Percentiles rank a stretch among this genome's conserved stretches.
Conservation (phyloP, 805 yeast species). For the Cyberlindnera petersonii region DNA sequence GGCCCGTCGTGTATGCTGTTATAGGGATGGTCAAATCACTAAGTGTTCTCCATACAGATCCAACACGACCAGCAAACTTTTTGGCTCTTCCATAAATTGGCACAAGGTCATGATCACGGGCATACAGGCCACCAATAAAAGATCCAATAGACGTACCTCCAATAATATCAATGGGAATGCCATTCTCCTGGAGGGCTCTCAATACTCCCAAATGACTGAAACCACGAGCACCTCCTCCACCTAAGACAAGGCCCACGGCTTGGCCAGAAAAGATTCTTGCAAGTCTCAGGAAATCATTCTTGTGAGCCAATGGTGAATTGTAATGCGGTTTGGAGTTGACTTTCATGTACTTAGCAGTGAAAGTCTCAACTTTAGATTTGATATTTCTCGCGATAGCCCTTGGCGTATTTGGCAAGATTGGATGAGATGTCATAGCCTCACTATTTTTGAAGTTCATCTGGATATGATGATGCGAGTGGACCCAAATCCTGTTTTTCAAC, state of each 20-base stretch:
- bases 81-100: slow-evolving; percentile 89
- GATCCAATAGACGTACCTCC: slow-evolving; percentile 98
- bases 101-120: slow-evolving; percentile 85
- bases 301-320: slow-evolving; percentile 46
- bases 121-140: slow-evolving; percentile 92
- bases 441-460: slow-evolving; percentile 48
- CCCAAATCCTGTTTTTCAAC: slow-evolving; percentile 86
- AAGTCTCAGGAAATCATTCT: slow-evolving; percentile 82
- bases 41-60: slow-evolving; percentile 80
- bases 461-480: slow-evolving; percentile 88
- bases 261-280: slow-evolving; percentile 90
- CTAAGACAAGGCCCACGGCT: slow-evolving; percentile 90
- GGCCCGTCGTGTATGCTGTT: slow-evolving; percentile 94
- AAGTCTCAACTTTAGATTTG: slow-evolving; percentile 34
- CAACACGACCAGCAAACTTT: slow-evolving; percentile 75
- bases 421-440: background rate
- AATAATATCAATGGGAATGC: slow-evolving; percentile 87
- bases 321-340: slow-evolving; percentile 18
- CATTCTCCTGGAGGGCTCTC: slow-evolving; percentile 85
- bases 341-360: slow-evolving; percentile 30
- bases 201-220: slow-evolving; percentile 87
- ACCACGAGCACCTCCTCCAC: slow-evolving; percentile 98
- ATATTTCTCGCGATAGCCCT: slow-evolving; percentile 25
- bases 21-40: slow-evolving; percentile 89
- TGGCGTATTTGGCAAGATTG: slow-evolving; percentile 13